A percentile compares a stretch with the other conserved stretches of the same genome.
phyloP scores from a whole-genome alignment of 2,329 filamentous ascomycete genomes.

The Fusarium neocosmosporiellum region DNA sequence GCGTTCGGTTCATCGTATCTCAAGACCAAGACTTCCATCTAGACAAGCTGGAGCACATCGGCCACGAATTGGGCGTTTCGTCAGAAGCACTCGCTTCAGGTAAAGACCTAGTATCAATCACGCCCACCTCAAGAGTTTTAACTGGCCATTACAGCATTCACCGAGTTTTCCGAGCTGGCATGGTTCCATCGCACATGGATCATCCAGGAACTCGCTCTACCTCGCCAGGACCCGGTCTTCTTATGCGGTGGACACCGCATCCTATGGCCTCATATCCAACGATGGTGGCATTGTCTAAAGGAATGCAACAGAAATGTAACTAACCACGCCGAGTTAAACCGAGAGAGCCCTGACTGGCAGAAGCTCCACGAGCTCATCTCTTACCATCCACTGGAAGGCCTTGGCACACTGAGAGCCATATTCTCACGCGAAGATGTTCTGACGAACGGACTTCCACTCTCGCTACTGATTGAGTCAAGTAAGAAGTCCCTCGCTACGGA shows the following conservation, averaged over 20 bases:
- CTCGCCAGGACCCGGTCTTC: not conserved
- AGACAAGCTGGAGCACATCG: not conserved
- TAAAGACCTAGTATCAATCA: not conserved
- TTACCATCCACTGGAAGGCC: not conserved
- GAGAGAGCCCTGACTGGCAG: not conserved
- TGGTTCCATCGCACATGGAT: slow-evolving; percentile 8
- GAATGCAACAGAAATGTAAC: not conserved
- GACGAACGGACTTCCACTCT: not conserved
- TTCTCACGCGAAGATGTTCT: not conserved
- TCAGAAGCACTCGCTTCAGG: not conserved
- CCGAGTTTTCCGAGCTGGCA: not conserved
- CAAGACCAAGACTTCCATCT: not conserved
- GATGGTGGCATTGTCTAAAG: not conserved
- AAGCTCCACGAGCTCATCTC: not conserved
- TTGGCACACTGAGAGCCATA: not conserved
- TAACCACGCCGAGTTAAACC: not conserved
- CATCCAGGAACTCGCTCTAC: slow-evolving; percentile 2
- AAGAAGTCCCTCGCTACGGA: not conserved
- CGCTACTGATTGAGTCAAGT: not conserved
- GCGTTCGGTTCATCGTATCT: not conserved
- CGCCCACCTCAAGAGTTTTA: not conserved
- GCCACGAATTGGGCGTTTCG: not conserved
- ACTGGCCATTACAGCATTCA: not conserved
- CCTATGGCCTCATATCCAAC: not conserved
- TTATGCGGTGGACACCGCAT: not conserved